Base-by-base conservation (phyloP, 2,329 filamentous ascomycete species). In the Clonostachys rhizophaga region DNA sequence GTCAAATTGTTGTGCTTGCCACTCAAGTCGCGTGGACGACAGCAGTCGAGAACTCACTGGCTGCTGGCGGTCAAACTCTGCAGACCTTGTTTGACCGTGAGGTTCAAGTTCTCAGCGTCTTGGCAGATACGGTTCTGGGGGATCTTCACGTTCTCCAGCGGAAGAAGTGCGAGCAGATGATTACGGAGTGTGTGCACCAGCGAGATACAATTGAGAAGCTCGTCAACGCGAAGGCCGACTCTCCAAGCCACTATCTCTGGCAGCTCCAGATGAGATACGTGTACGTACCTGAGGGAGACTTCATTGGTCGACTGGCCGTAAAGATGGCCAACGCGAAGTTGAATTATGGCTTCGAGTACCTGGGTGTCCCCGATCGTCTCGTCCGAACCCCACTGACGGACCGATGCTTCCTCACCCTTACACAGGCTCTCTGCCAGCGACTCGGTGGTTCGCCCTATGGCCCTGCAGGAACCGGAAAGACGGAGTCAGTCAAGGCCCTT, bases 141-240 rank as follows among this genome's bases (percentile, higher is more conserved):
- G 91, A 99, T 59, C 79, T 99, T 18, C 87, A 91, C 54, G 75
- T 89, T 7, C 87, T 96, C 44, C 83, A 88, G 61, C 82, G 94
- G 52, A 96, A 96, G 77, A 96, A 96, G 73, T 99, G 92, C 67
- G 94, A 99, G 66, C 92, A 96, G 67, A 80, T 99, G 54, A 99
- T 99, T 61, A 99, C 95, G 0, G 95, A 99, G 65, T 97, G 94
- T 62, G 94, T 99, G 13, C 94, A 99, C 64, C 95, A 99, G 67
- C 87, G 94, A 51, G 94, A 99, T 65, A 82, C 87, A 16, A 94
- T 97, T 53, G 87, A 92, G 60, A 95, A 89, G 66, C 81, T 99
- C 24, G 79, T 91, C 43, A 79, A 86, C 42, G 75, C 81, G 42
- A 86, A 86, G 48, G 94, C 94, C 24, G 81, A 76, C 45, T 83